A percentile compares a stretch with the other conserved stretches of the same genome.
phyloP scores from a whole-genome alignment of 139 green algal species.

The Coelastrella sp. region DNA sequence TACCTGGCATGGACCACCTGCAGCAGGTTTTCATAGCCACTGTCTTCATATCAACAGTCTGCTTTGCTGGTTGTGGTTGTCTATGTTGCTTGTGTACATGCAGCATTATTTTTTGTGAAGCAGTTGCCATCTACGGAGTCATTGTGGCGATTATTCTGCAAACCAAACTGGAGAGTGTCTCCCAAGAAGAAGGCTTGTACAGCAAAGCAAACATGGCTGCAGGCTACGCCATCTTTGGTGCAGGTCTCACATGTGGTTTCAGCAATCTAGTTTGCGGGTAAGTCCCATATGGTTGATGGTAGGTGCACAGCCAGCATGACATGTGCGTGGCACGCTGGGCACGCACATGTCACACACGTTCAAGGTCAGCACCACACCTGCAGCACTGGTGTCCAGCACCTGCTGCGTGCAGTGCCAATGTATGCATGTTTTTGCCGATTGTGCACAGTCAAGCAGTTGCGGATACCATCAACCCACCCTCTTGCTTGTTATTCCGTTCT shows the following conservation, averaged over 20 bases:
- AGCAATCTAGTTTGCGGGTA: conserved; percentile 97
- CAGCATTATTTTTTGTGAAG: conserved; percentile 99
- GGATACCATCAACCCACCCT: no score
- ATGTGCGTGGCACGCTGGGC: no score
- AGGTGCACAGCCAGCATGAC: neutral
- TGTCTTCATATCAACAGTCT: no score
- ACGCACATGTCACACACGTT: no score
- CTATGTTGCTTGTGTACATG: neutral
- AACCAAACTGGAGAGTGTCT: conserved; percentile 91
- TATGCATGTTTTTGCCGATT: neutral
- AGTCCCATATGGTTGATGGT: conserved; percentile 41
- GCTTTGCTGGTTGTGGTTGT: no score
- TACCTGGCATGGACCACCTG: no score
- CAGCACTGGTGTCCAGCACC: no score
- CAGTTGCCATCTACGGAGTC: conserved; percentile 99
- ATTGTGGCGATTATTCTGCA: conserved; percentile 99
- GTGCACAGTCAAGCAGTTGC: no score
- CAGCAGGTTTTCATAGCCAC: no score
- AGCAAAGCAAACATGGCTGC: conserved; percentile 71
- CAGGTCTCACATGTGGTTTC: conserved; percentile 94
- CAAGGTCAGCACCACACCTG: neutral
- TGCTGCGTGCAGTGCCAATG: neutral
- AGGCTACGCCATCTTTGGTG: conserved; percentile 96
- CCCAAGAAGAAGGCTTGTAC: conserved; percentile 49
- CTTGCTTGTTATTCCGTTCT: no score